Conservation (phyloP, 306 rosid species). For the Lablab purpureus region DNA sequence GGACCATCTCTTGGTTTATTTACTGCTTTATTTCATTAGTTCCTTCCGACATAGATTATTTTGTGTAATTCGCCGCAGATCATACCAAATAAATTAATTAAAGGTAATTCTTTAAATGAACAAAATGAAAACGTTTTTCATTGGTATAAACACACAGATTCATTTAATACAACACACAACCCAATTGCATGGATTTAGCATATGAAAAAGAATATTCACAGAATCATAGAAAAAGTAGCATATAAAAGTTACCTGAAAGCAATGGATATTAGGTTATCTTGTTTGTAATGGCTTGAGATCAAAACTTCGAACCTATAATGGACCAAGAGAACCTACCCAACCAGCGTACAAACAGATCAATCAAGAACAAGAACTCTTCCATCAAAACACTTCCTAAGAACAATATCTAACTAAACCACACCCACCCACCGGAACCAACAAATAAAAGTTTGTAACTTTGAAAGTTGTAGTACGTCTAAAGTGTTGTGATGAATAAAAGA, state of each 20-base stretch:
- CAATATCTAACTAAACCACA: conserved; percentile 27
- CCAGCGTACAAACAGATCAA: neutral
- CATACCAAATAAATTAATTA: conserved; percentile 11
- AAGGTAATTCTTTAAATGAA: neutral
- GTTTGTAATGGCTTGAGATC: conserved; percentile 26
- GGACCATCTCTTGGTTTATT: conserved; percentile 7
- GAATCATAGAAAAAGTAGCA: conserved; percentile 37
- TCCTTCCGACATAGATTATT: conserved; percentile 11
- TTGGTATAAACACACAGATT: neutral
- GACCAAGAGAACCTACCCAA: conserved; percentile 1
- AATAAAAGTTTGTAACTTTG: conserved; percentile 43
- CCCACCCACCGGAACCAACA: conserved; percentile 38
- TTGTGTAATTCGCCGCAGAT: neutral
- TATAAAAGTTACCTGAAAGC: conserved; percentile 46
- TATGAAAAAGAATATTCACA: conserved; percentile 50
- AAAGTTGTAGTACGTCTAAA: neutral
- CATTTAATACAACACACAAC: conserved; percentile 14
- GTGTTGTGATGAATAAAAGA: conserved; percentile 16
- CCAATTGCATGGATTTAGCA: conserved; percentile 42
- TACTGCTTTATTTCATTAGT: conserved; percentile 32
- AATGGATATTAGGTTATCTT: conserved; percentile 28
- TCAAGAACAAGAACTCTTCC: conserved; percentile 5
- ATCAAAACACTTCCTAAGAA: neutral
- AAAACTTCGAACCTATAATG: neutral
- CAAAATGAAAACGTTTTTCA: conserved; percentile 3